Base-by-base conservation (phyloP, 1,139 yeast species). In the Sugiyamaella paludigena region DNA sequence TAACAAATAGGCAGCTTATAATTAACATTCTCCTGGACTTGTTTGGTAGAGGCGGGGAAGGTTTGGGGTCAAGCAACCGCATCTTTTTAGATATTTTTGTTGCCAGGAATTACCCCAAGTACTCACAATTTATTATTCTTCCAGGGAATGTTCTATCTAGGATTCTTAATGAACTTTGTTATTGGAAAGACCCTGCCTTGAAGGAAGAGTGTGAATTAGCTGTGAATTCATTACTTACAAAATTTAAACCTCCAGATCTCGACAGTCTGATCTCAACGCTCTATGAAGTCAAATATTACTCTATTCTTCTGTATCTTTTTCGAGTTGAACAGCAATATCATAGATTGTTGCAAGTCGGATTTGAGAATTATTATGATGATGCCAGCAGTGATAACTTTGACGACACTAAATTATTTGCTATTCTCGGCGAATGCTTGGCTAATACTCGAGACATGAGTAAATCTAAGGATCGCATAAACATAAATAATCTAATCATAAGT, bases 61-160 rank as follows among this genome's bases (percentile, higher is more conserved):
- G 78, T 36, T 48, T 63, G 1, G 66, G 56, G 12, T 64, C 24
- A 11, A 33, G 24, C 13, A 46, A 50, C 13, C 19, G 36, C 4
- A 58, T 61, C 19, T 76, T 76, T 50, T 66, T 87, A 49, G 76
- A 86, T 12, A 77, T 87, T 6, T 89, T 89, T 59, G 69, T 89
- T 29, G 86, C 88, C 0, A 64, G 91, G 47, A 87, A 86, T 61
- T 80, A 83, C 54, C 83, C 96, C 2, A 88, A 88, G 63, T 89
- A 84, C 62, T 73, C 80, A 2, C 96, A 89, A 64, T 88, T 84
- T 55, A 74, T 89, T 11, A 72, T 87, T 36, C 68, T 88, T 1
- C 79, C 91, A 0, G 91, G 84, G 45, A 73, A 80, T 4, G 68
- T 72, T 1, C 63, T 85, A 37, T 72, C 75, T 4, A 63, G 67